Percentiles rank a stretch among this genome's conserved stretches.
Conservation (phyloP, 1,284 basidiomycete species). For the Pyrrhoderma lamaoense region DNA sequence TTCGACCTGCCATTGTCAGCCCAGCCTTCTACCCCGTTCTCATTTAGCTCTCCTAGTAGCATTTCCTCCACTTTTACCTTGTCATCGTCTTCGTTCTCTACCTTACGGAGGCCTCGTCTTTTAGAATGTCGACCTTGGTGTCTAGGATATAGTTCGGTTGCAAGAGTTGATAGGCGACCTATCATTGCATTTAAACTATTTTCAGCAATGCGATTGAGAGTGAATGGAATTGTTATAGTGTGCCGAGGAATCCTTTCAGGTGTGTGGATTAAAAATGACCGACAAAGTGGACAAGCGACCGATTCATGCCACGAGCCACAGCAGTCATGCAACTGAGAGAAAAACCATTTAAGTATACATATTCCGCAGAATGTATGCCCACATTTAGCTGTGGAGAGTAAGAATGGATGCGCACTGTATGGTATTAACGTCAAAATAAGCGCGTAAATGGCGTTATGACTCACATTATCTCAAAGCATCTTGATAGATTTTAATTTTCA, state of each 20-base stretch:
- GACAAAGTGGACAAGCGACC: conserved; percentile 61
- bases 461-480: too few species aligned
- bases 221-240: too few species aligned
- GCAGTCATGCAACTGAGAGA: conserved; percentile 49
- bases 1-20: background rate
- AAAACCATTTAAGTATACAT: conserved; percentile 60
- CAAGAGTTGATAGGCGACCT: too few species aligned
- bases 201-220: too few species aligned
- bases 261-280: conserved; percentile 42
- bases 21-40: conserved; percentile 6
- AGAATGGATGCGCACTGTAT: conserved; percentile 48
- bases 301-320: conserved; percentile 60
- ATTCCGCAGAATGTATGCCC: conserved; percentile 61
- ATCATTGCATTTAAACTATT: too few species aligned
- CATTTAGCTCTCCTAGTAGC: background rate
- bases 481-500: too few species aligned
- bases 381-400: conserved; percentile 45
- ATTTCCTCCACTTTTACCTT: background rate
- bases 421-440: conserved; percentile 5
- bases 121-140: too few species aligned
- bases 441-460: too few species aligned
- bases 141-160: too few species aligned
- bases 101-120: too few species aligned
- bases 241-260: too few species aligned
- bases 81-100: background rate